Base-by-base conservation (phyloP, 371 early-diverging fungal species). In the Lichtheimia hyalospora region DNA sequence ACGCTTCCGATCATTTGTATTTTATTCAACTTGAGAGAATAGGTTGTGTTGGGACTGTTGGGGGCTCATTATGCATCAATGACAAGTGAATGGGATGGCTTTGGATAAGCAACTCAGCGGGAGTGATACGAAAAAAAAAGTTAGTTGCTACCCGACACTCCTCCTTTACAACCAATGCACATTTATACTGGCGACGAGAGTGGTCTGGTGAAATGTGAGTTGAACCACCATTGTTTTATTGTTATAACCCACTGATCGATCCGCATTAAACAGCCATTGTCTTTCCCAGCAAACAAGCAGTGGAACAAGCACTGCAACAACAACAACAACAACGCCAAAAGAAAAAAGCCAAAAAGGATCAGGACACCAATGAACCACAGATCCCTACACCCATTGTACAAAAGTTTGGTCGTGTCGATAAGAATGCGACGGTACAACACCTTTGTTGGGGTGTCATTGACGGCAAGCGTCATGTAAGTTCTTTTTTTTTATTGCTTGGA, bases 101-200 rank as follows among this genome's bases (percentile, higher is more conserved):
- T 27, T 27, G 27, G 14, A 27, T 51, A 3, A n/a, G 27, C 7
- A 20, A 18, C 46, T 18, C 20, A n/a, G n/a, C 2, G 20, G 5
- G 5, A 7, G 46, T 20, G 46, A 18, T n/a, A 46, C 18, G 10
- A 46, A 16, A 54, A 54, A 54, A 15, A 25, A 24, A 18, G n/a
- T n/a, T n/a, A 40, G 10, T 7, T 39, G 23, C 15, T 34, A 27
- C 25, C 28, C 25, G 28, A 12, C 20, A 28, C 15, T 15, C 16
- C 16, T 28, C 52, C n/a, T 10, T 8, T 34, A 65, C 42, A 53
- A 21, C n/a, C 44, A 58, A 77, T 75, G 81, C 69, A 62, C 50
- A 69, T 68, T 27, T 85, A 76, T 60, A 88, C 88, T 24, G 90
- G 91, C 43, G 92, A 92, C 73, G 91, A 92, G 65, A 80, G 81